A percentile compares a stretch with the other conserved stretches of the same genome.
phyloP scores from a whole-genome alignment of 192 early-diverging fungal genomes.

The Coemansia brasiliensis region DNA sequence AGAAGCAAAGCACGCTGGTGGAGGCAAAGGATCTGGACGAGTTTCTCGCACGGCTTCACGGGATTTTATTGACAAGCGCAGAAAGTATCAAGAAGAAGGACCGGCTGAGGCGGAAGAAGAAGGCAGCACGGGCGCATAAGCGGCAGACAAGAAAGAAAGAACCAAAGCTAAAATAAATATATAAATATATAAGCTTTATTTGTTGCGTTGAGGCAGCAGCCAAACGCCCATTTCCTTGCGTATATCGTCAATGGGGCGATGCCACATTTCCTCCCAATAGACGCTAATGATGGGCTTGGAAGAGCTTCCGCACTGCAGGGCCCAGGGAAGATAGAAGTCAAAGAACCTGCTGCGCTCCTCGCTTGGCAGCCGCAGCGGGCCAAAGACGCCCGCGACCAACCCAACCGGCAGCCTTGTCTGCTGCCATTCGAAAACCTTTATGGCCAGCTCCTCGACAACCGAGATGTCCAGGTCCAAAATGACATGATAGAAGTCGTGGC shows the following conservation, averaged over 20 bases:
- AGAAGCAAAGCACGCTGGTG: conserved; percentile 47
- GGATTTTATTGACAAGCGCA: conserved; percentile 26
- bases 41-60: conserved; percentile 48
- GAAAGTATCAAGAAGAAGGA: conserved; percentile 49
- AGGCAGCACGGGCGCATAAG: conserved; percentile 19
- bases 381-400: conserved; percentile 77
- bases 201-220: conserved; percentile 51
- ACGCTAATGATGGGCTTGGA: conserved; percentile 83
- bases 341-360: conserved; percentile 66
- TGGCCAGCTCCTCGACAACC: conserved; percentile 87
- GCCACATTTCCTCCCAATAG: conserved; percentile 83
- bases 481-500: conserved; percentile 93
- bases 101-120: conserved; percentile 42
- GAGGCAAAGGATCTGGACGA: conserved; percentile 34
- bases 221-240: conserved; percentile 74
- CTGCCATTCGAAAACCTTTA: conserved; percentile 93
- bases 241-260: conserved; percentile 65
- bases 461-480: conserved; percentile 78
- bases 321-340: conserved; percentile 85
- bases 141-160: conserved; percentile 11
- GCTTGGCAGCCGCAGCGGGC: conserved; percentile 68
- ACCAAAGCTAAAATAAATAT: neutral
- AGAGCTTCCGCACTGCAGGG: conserved; percentile 75
- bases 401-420: conserved; percentile 92
- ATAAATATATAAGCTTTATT: conserved; percentile 14